Evolutionary conservation across 208 protist species (phyloP).

Genomic region (Crithidia brevicula): DNA sequence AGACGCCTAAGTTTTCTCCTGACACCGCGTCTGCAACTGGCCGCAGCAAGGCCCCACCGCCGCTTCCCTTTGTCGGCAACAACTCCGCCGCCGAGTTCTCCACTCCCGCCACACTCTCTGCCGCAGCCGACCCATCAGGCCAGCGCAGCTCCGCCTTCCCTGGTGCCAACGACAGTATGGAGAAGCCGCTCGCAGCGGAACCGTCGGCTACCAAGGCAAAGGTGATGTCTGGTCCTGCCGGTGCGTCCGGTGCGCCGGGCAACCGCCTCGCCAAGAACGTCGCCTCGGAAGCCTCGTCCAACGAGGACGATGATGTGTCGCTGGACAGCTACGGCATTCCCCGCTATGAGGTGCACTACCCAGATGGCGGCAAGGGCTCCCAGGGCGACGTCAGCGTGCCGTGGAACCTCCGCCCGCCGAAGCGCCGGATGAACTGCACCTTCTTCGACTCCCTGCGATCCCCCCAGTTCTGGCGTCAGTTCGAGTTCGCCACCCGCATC

Average conservation of each 20-base stretch:
- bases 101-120: constrained; percentile 4
- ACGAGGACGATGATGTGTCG: constrained; percentile 44
- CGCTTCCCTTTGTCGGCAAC: not conserved
- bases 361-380: constrained; percentile 14
- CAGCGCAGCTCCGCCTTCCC: not conserved
- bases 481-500: constrained; percentile 81
- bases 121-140: constrained; percentile 2
- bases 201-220: constrained; percentile 8
- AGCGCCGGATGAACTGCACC: constrained; percentile 32
- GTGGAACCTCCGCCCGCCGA: constrained; percentile 60
- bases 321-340: constrained; percentile 77
- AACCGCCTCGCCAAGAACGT: constrained; percentile 16
- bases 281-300: not conserved
- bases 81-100: not conserved
- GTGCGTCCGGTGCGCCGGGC: constrained; percentile 5
- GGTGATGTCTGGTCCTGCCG: not conserved
- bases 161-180: constrained; percentile 7
- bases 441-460: constrained; percentile 71
- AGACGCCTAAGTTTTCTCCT: not conserved
- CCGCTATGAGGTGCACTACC: constrained; percentile 56
- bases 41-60: not conserved
- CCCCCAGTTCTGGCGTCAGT: constrained; percentile 77
- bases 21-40: not conserved
- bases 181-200: constrained; percentile 12
- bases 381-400: constrained; percentile 60